These are phyloP conservation scores for Claviceps capensis DNA, from an alignment of 2,329 filamentous ascomycete species.

Conservation along the genomic window DNA sequence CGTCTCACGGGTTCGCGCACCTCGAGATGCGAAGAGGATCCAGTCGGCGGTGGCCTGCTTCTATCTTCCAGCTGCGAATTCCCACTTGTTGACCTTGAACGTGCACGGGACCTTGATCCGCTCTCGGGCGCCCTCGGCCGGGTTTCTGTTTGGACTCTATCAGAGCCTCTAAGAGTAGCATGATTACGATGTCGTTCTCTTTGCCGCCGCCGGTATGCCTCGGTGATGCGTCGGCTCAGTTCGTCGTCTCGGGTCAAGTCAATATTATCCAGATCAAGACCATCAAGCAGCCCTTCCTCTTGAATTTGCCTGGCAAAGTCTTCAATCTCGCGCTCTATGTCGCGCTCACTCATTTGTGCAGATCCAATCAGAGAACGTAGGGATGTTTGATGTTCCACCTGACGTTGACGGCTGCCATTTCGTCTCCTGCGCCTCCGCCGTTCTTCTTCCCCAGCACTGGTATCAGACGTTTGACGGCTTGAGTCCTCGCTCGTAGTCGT, in stretches of 20 bases:
- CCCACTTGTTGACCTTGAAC: constrained; percentile 33
- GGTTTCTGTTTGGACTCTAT: constrained; percentile 11
- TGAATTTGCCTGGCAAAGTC: constrained; percentile 83
- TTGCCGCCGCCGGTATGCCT: constrained; percentile 71
- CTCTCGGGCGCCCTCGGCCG: constrained; percentile 16
- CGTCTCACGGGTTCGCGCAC: constrained; percentile 17
- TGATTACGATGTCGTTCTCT: constrained; percentile 41
- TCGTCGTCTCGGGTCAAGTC: constrained; percentile 77
- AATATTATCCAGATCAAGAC: constrained; percentile 77
- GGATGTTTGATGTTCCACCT: constrained; percentile 80
- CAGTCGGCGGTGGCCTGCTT: constrained; percentile 33
- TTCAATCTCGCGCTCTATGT: constrained; percentile 78
- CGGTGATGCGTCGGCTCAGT: constrained; percentile 78
- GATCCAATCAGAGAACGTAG: constrained; percentile 72
- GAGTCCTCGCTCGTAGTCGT: constrained; percentile 13
- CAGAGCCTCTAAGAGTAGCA: constrained; percentile 21
- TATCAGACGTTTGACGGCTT: constrained; percentile 18
- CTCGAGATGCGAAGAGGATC: constrained; percentile 15
- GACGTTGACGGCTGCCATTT: constrained; percentile 38
- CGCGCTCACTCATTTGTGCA: constrained; percentile 60
- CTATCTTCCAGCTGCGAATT: constrained; percentile 31
- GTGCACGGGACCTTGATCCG: constrained; percentile 23
- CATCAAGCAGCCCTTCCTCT: constrained; percentile 75
- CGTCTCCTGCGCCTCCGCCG: constrained; percentile 21
- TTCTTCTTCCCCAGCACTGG: constrained; percentile 23